phyloP scores from a whole-genome alignment of 768 basidiomycete species.

The Inosperma sp. region DNA sequence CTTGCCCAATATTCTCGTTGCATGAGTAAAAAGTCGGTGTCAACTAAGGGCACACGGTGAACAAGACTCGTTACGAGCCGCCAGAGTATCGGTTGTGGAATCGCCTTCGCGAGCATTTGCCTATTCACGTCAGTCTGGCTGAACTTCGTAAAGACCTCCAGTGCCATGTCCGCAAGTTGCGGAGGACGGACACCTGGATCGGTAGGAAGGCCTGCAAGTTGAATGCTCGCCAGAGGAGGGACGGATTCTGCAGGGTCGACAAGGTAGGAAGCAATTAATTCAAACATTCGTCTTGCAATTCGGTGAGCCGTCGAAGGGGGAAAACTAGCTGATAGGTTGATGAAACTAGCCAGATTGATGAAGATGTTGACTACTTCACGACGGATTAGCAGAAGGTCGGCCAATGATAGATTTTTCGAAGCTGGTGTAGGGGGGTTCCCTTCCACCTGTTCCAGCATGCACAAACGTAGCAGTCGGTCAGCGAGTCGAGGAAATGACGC shows the following conservation, averaged over 20 bases:
- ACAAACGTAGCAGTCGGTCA: slow-evolving; percentile 66
- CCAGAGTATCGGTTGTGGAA: slow-evolving; percentile 57
- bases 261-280: slow-evolving; percentile 70
- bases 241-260: slow-evolving; percentile 64
- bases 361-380: slow-evolving; percentile 74
- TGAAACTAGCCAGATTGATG: slow-evolving; percentile 49
- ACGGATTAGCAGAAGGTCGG: slow-evolving; percentile 68
- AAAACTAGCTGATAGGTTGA: slow-evolving; percentile 46
- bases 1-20: slow-evolving; percentile 66
- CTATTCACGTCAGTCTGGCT: slow-evolving; percentile 77
- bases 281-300: slow-evolving; percentile 55
- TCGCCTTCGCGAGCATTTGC: slow-evolving; percentile 55
- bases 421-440: slow-evolving; percentile 38
- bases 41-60: slow-evolving; percentile 77
- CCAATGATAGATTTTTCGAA: slow-evolving; percentile 59
- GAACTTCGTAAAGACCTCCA: slow-evolving; percentile 81
- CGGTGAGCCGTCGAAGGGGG: slow-evolving; percentile 40
- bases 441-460: slow-evolving; percentile 39
- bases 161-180: slow-evolving; percentile 62
- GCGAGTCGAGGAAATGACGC: slow-evolving; percentile 60
- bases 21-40: slow-evolving; percentile 67
- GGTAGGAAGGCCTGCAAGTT: slow-evolving; percentile 45
- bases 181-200: slow-evolving; percentile 49
- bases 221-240: slow-evolving; percentile 56
- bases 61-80: slow-evolving; percentile 65